Evolutionary conservation across 345 rosid genomes (phyloP).

Genomic region (Sonneratia alba): DNA sequence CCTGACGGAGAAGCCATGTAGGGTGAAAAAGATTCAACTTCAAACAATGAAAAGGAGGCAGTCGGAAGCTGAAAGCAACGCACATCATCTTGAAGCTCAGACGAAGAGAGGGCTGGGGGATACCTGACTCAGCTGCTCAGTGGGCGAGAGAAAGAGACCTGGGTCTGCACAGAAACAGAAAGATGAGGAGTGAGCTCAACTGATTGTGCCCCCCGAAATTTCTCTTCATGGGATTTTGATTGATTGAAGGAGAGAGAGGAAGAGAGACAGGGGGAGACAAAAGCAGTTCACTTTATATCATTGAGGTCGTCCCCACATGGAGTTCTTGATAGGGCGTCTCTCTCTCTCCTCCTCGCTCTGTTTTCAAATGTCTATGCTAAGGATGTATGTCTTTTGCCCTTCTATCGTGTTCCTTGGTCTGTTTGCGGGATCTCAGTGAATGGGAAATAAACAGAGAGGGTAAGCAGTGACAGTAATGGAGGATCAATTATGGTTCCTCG

Average conservation of each 20-base stretch:
- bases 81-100: not conserved
- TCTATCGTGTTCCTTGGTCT: no score
- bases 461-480: constrained; percentile 6
- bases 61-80: not conserved
- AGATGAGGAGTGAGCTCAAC: not conserved
- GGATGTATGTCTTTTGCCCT: no score
- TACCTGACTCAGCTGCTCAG: no score
- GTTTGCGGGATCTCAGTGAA: constrained; percentile 23
- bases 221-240: not conserved
- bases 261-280: constrained; percentile 14
- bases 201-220: not conserved
- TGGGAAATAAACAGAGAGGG: not conserved
- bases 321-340: not conserved
- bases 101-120: no score
- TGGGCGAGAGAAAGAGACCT: not conserved
- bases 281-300: constrained; percentile 16
- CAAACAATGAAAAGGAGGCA: not conserved
- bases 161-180: constrained; percentile 2
- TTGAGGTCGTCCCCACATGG: constrained; percentile 22
- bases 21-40: not conserved
- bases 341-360: not conserved
- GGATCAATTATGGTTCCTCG: constrained; percentile 28
- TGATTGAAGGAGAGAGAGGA: not conserved
- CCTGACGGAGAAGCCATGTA: not conserved
- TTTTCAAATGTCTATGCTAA: not conserved